Percentiles rank a stretch among this genome's conserved stretches.
phyloP scores from a whole-genome alignment of 2,329 filamentous ascomycete species.

The Zymoseptoria ardabiliae region DNA sequence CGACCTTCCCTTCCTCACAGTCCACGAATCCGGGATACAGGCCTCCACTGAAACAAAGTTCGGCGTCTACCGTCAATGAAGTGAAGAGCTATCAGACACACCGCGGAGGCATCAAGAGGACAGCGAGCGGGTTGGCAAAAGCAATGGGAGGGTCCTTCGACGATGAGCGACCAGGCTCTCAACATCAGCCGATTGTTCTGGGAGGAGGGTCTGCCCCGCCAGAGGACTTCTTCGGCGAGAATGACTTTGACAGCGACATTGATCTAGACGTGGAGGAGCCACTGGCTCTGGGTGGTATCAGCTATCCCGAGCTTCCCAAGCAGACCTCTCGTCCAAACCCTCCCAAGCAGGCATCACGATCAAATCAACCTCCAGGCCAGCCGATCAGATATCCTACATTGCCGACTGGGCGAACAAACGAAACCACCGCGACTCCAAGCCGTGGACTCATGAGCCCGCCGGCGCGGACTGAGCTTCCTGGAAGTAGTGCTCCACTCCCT shows the following conservation, averaged over 20 bases:
- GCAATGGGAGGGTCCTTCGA: conserved; percentile 35
- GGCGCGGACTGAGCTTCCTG: conserved; percentile 29
- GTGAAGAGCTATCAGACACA: conserved; percentile 12
- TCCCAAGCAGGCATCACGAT: conserved; percentile 15
- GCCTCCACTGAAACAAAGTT: conserved; percentile 30
- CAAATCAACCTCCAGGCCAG: background rate
- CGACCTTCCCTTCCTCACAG: conserved; percentile 53
- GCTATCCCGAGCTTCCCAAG: conserved; percentile 36
- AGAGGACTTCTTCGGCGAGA: conserved; percentile 54
- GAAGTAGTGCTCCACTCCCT: conserved; percentile 53
- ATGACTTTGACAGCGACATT: conserved; percentile 81
- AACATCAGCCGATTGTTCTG: conserved; percentile 22
- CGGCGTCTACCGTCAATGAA: conserved; percentile 22
- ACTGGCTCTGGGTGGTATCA: conserved; percentile 27
- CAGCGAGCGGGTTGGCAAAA: conserved; percentile 41
- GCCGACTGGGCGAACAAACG: conserved; percentile 17
- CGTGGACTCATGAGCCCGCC: conserved; percentile 23
- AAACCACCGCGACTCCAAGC: background rate
- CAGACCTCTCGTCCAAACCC: conserved; percentile 9
- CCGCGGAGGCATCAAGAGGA: conserved; percentile 36
- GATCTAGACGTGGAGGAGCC: conserved; percentile 64
- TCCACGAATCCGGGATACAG: conserved; percentile 20
- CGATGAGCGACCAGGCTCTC: conserved; percentile 23
- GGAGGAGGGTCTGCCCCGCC: background rate
- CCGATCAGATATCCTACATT: conserved; percentile 24